Conservation (phyloP, 257 asterid species). For the Pogostemon cablin region DNA sequence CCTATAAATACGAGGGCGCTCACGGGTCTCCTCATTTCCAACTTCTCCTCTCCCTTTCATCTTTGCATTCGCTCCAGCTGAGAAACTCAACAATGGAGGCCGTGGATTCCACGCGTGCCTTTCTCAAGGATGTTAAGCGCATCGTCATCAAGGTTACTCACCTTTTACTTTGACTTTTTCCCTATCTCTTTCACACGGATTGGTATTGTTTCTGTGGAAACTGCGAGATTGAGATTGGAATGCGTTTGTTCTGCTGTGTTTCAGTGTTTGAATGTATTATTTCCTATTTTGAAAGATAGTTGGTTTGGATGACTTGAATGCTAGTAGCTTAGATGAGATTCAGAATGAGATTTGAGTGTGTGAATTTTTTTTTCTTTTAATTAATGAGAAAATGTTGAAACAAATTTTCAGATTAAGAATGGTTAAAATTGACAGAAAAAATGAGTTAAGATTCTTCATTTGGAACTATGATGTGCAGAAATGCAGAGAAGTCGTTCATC, state of each 20-base stretch:
- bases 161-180: not conserved
- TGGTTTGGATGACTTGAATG: conserved; percentile 10
- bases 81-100: conserved; percentile 40
- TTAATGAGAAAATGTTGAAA: not conserved
- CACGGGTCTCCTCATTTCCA: conserved; percentile 37
- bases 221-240: not conserved
- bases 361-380: too few relatives aligned
- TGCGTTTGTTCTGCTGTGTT: not conserved
- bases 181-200: not conserved
- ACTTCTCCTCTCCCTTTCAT: conserved; percentile 10
- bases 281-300: not conserved
- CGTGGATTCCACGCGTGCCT: conserved; percentile 45
- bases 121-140: conserved; percentile 52
- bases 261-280: not conserved
- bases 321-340: not conserved
- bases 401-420: not conserved
- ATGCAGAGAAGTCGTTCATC: not conserved
- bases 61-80: conserved; percentile 1
- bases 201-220: not conserved
- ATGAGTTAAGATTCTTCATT: not conserved
- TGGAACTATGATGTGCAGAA: conserved; percentile 4
- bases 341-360: not conserved
- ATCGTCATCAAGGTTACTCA: conserved; percentile 46
- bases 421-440: not conserved
- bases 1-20: conserved; percentile 33